phyloP scores from a whole-genome alignment of 768 basidiomycete genomes.

The Kwoniella newhampshirensis region DNA sequence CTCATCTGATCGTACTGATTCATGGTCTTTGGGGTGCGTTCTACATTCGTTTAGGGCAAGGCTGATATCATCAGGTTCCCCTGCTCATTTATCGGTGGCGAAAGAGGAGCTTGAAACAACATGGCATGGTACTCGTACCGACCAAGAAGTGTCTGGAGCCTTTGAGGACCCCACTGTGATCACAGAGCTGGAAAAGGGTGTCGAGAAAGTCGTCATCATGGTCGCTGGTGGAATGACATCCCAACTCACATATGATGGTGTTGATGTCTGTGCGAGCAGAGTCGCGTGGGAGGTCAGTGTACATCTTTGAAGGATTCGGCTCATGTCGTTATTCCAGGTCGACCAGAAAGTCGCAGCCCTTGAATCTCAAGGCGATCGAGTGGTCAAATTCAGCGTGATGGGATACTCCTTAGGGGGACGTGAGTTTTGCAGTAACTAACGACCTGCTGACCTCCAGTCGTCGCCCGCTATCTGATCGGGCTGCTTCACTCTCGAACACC shows the following conservation, averaged over 20 bases:
- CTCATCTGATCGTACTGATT: slow-evolving; percentile 42
- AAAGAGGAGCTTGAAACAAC: slow-evolving; percentile 31
- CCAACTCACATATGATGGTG: slow-evolving; percentile 42
- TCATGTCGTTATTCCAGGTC: slow-evolving; percentile 14
- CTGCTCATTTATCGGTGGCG: slow-evolving; percentile 18
- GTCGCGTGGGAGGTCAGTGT: slow-evolving; percentile 38
- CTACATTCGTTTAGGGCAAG: not conserved
- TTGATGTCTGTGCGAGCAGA: slow-evolving; percentile 41
- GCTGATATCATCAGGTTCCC: slow-evolving; percentile 4
- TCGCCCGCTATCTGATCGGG: slow-evolving; percentile 41
- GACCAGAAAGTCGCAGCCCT: slow-evolving; percentile 28
- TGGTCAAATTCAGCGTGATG: slow-evolving; percentile 36
- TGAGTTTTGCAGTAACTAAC: slow-evolving; percentile 1
- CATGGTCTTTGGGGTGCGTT: slow-evolving; percentile 45
- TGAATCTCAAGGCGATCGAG: slow-evolving; percentile 23
- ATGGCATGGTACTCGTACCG: not conserved
- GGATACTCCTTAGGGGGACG: slow-evolving; percentile 37
- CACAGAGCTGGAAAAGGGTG: slow-evolving; percentile 2
- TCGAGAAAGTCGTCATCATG: slow-evolving; percentile 30
- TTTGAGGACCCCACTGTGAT: slow-evolving; percentile 17
- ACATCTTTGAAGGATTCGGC: not conserved
- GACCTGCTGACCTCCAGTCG: slow-evolving; percentile 26
- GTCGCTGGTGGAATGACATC: slow-evolving; percentile 39
- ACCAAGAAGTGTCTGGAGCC: slow-evolving; percentile 12
- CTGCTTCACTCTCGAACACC: slow-evolving; percentile 37